phyloP scores from a whole-genome alignment of 2,329 filamentous ascomycete species.

The Cercospora janseana region DNA sequence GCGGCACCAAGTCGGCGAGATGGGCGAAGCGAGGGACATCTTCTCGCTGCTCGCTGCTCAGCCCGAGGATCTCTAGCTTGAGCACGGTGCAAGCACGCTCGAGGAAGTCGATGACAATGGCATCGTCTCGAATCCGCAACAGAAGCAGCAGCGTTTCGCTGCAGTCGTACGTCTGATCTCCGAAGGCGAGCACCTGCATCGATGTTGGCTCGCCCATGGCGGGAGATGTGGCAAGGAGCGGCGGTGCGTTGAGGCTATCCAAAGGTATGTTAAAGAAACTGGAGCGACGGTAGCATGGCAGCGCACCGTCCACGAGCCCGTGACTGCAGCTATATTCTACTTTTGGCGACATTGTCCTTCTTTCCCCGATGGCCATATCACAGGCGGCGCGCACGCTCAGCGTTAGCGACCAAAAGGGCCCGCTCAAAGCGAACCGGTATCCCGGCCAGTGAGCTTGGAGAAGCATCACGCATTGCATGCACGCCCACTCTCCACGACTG shows the following conservation, averaged over 20 bases:
- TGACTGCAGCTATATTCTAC: slow-evolving; percentile 4
- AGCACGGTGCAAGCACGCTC: slow-evolving; percentile 17
- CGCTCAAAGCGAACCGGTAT: too few species aligned
- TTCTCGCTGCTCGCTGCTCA: slow-evolving; percentile 19
- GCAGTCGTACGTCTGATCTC: slow-evolving; percentile 28
- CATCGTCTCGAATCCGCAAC: slow-evolving; percentile 17
- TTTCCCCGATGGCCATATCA: background rate
- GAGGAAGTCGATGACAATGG: slow-evolving; percentile 22
- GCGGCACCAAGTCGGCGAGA: slow-evolving; percentile 16
- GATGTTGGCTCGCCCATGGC: slow-evolving; percentile 7
- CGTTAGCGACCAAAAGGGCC: background rate
- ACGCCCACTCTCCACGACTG: too few species aligned
- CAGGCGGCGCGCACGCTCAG: background rate
- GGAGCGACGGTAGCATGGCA: background rate
- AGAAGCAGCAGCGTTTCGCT: slow-evolving; percentile 19
- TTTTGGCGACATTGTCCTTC: background rate
- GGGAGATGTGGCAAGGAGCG: slow-evolving; percentile 4
- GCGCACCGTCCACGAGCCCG: background rate
- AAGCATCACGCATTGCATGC: too few species aligned
- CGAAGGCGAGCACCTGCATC: slow-evolving; percentile 24
- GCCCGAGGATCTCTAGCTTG: slow-evolving; percentile 18
- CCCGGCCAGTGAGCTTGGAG: too few species aligned
- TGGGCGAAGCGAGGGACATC: slow-evolving; percentile 17
- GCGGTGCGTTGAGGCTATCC: slow-evolving; percentile 5
- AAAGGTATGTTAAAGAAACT: slow-evolving; percentile 2